Evolutionary conservation across 768 basidiomycete genomes (phyloP).

Genomic region (Amanita pseudoporphyria): DNA sequence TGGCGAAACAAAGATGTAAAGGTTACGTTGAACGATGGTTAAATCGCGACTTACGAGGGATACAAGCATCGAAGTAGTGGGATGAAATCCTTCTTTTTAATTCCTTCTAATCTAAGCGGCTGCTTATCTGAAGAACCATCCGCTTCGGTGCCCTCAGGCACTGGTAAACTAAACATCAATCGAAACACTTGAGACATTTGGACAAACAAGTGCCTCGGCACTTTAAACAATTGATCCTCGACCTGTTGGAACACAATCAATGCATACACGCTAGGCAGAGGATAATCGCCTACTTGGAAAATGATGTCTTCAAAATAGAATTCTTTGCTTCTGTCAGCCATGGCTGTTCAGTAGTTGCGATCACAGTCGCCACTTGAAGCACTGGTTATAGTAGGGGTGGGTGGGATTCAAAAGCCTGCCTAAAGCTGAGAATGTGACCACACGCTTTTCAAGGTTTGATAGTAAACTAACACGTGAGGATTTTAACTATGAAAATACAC

Average conservation of each 20-base stretch:
- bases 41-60: constrained; percentile 15
- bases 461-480: too few species aligned
- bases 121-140: constrained; percentile 16
- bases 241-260: constrained; percentile 13
- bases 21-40: neutral
- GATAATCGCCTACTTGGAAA: neutral
- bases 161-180: constrained; percentile 17
- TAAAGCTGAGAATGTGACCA: too few species aligned
- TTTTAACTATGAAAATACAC: too few species aligned
- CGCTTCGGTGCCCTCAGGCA: neutral
- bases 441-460: too few species aligned
- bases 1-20: neutral
- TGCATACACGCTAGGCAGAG: neutral
- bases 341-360: neutral
- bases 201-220: constrained; percentile 16
- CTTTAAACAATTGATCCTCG: constrained; percentile 19
- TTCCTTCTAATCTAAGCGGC: constrained; percentile 17
- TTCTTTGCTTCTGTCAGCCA: neutral
- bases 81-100: constrained; percentile 16
- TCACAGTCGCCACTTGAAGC: too few species aligned
- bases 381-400: too few species aligned
- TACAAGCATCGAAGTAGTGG: constrained; percentile 17
- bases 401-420: too few species aligned
- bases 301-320: constrained; percentile 1
- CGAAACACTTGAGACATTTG: constrained; percentile 17